Base-by-base conservation (phyloP, 495 filamentous ascomycete species). In the Penicillium daleae region DNA sequence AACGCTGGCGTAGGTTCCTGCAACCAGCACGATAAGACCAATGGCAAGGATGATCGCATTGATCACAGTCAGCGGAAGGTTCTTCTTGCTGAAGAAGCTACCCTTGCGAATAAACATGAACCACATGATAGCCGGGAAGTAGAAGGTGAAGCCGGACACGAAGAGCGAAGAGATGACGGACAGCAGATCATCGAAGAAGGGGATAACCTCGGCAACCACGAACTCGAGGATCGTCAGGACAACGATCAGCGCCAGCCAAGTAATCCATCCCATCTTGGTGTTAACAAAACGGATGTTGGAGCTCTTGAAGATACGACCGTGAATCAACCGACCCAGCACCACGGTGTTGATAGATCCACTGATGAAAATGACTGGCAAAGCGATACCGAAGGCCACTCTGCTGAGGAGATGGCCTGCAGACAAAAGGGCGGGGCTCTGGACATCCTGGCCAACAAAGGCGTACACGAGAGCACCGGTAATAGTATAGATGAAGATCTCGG, bases 311-410 rank as follows among this genome's bases (percentile, higher is more conserved):
- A 85, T 57, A 13, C 85, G 79, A 24, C 82, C 81, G 63, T 85
- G 85, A 57, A 90, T 78, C 64, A 88, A 86, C 59, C 84, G 85
- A 31, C 57, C 79, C 15, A 83, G 75, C 13, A 86, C 83, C 1
- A 79, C 80, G n/a, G 80, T 82, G 73, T 86, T 86, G 74, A 87
- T 87, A 49, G 79, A 83, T 17, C 85, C 85, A 19, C 83, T 84
- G 73, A 78, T 87, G 73, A 88, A 86, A 67, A 90, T 86, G 60
- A 91, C 87, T 31, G 90, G 90, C 6, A 89, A 66, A 6, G 89
- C 90, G 58, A 92, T 72, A 17, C 89, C 89, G 63, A 87, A 92
- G 3, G 88, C 86, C 40, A 91, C 71, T 66, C 89, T 89, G 60
- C 85, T 82, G 2, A 92, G 67, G 0, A 82, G 26, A 4, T 69